Conservation (phyloP, 73 alveolate species). For the Tetrahymena elliotti region DNA sequence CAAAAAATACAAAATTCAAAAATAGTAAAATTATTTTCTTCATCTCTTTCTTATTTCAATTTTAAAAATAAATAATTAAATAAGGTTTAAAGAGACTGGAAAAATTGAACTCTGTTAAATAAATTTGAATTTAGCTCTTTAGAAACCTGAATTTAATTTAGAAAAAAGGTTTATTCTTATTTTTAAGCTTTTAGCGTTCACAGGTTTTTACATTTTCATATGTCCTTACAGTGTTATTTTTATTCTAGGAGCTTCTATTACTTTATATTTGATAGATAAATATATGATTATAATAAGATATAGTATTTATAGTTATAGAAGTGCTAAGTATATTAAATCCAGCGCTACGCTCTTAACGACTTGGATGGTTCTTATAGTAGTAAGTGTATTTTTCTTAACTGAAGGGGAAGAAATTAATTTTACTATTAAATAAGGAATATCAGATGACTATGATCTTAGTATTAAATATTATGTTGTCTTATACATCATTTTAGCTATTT, state of each 20-base stretch:
- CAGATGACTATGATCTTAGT: background rate
- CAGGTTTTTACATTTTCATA: background rate
- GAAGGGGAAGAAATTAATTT: background rate
- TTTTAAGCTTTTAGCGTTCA: background rate
- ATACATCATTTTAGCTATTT: background rate
- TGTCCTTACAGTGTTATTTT: background rate
- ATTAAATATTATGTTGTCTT: background rate
- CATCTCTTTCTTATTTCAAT: background rate
- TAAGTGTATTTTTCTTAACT: background rate
- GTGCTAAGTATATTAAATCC: background rate
- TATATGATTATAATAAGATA: background rate
- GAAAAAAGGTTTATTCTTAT: background rate
- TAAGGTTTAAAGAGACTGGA: background rate
- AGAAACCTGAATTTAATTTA: background rate
- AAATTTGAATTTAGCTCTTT: background rate
- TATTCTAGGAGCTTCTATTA: background rate
- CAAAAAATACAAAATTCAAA: background rate
- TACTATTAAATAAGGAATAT: background rate
- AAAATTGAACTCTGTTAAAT: background rate
- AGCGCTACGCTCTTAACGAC: background rate
- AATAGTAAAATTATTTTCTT: background rate
- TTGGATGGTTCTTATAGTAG: background rate
- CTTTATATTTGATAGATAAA: background rate
- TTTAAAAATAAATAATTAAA: background rate
- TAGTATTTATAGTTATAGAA: background rate